A percentile compares a stretch with the other conserved stretches of the same genome.
phyloP scores from a whole-genome alignment of 2,329 filamentous ascomycete genomes.

The Epicoccum sorghinum region DNA sequence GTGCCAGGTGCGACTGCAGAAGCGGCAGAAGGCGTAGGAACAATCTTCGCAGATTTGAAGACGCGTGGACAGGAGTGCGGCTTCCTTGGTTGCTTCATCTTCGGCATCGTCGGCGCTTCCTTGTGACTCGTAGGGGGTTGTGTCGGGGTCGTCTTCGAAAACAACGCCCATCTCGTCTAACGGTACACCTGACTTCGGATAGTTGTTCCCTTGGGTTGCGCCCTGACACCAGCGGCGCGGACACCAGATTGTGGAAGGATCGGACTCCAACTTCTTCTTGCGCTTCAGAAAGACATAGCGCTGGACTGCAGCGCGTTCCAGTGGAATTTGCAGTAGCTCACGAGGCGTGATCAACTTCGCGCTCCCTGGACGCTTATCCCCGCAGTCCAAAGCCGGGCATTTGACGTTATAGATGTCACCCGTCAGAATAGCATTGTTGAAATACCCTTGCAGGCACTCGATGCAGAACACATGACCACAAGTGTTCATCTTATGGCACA shows the following conservation, averaged over 20 bases:
- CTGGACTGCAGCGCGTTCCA: background rate
- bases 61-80: background rate
- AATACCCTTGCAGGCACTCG: constrained; percentile 4
- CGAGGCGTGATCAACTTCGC: background rate
- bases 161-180: background rate
- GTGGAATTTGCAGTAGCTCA: constrained; percentile 1
- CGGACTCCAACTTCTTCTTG: background rate
- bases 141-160: background rate
- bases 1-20: constrained; percentile 1
- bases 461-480: constrained; percentile 9
- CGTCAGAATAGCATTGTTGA: constrained; percentile 2
- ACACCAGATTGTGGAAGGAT: background rate
- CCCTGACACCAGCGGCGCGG: constrained; percentile 6
- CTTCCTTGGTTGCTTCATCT: background rate
- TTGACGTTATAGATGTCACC: background rate
- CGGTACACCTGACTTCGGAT: background rate
- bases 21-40: constrained; percentile 4
- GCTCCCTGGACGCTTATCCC: background rate
- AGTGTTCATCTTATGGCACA: background rate
- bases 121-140: background rate
- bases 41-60: constrained; percentile 7
- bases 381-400: background rate
- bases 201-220: background rate
- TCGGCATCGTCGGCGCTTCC: background rate
- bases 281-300: constrained; percentile 11